A percentile compares a stretch with the other conserved stretches of the same genome.
These are phyloP conservation scores for Pichia nakasei DNA, from an alignment of 805 yeast species.

Conservation along the genomic window DNA sequence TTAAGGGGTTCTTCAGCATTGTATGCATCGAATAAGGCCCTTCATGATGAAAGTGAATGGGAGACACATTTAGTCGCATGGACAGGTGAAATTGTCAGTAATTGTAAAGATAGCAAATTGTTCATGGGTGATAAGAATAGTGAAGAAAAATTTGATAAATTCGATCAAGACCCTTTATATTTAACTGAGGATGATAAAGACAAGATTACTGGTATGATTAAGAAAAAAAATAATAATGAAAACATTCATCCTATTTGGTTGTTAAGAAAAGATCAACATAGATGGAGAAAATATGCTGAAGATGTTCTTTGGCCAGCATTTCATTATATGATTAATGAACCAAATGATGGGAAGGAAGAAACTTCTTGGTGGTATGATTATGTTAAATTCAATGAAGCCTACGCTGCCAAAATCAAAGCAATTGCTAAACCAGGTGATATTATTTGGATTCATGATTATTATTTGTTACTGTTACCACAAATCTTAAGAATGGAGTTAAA, in stretches of 20 bases:
- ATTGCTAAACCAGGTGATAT: slow-evolving; percentile 83
- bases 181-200: slow-evolving; percentile 47
- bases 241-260: slow-evolving; percentile 85
- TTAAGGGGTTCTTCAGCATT: slow-evolving; percentile 80
- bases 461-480: slow-evolving; percentile 73
- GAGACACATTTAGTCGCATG: slow-evolving; percentile 85
- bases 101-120: neutral
- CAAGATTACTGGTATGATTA: slow-evolving; percentile 39
- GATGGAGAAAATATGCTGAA: slow-evolving; percentile 90
- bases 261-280: slow-evolving; percentile 61
- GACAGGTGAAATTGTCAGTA: slow-evolving; percentile 74
- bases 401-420: slow-evolving; percentile 64
- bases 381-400: slow-evolving; percentile 83
- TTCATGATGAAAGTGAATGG: slow-evolving; percentile 66
- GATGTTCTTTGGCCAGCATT: slow-evolving; percentile 88
- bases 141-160: slow-evolving; percentile 24
- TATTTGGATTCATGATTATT: slow-evolving; percentile 89
- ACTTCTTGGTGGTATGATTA: slow-evolving; percentile 78
- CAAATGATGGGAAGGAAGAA: slow-evolving; percentile 61
- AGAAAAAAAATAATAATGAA: slow-evolving; percentile 36
- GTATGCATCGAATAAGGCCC: slow-evolving; percentile 61
- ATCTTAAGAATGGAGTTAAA: slow-evolving; percentile 70
- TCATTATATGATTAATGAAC: slow-evolving; percentile 81
- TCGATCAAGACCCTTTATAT: slow-evolving; percentile 45
- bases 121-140: neutral